A percentile compares a stretch with the other conserved stretches of the same genome.
phyloP scores from a whole-genome alignment of 768 basidiomycete species.

The Terana coerulea region DNA sequence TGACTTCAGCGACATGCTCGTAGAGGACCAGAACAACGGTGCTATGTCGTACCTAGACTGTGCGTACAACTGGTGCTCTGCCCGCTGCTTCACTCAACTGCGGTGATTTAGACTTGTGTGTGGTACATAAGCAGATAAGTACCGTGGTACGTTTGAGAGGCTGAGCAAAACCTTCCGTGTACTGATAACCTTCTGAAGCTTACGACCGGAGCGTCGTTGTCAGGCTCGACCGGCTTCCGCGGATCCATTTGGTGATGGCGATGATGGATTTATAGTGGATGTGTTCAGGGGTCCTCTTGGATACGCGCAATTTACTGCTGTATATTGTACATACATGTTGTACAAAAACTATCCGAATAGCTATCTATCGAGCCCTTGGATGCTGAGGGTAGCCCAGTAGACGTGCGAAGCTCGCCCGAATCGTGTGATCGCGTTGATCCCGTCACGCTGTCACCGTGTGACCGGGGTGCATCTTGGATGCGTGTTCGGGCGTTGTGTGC shows the following conservation, averaged over 20 bases:
- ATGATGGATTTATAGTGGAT: background rate
- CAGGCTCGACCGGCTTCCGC: conserved; percentile 11
- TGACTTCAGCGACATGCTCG: conserved; percentile 95
- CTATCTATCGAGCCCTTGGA: no score
- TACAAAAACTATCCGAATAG: no score
- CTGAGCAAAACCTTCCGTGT: background rate
- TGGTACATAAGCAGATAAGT: conserved; percentile 37
- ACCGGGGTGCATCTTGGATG: conserved; percentile 2
- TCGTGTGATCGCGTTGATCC: no score
- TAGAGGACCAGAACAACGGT: conserved; percentile 98
- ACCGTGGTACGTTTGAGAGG: conserved; percentile 25
- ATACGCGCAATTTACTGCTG: no score
- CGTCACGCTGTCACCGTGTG: conserved; percentile 10
- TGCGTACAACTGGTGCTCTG: conserved; percentile 43
- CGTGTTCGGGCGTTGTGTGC: conserved; percentile 9
- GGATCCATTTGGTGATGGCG: conserved; percentile 18
- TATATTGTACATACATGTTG: no score
- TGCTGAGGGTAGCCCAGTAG: no score
- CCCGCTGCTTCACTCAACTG: background rate
- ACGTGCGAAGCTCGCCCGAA: no score
- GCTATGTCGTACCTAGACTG: conserved; percentile 89
- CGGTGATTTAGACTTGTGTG: conserved; percentile 30
- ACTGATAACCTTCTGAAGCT: conserved; percentile 1
- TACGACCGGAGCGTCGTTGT: conserved; percentile 14
- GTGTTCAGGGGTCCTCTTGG: no score